Percentiles rank a stretch among this genome's conserved stretches.
Conservation (phyloP, 2,329 filamentous ascomycete species). For the Ilyonectria sp. region DNA sequence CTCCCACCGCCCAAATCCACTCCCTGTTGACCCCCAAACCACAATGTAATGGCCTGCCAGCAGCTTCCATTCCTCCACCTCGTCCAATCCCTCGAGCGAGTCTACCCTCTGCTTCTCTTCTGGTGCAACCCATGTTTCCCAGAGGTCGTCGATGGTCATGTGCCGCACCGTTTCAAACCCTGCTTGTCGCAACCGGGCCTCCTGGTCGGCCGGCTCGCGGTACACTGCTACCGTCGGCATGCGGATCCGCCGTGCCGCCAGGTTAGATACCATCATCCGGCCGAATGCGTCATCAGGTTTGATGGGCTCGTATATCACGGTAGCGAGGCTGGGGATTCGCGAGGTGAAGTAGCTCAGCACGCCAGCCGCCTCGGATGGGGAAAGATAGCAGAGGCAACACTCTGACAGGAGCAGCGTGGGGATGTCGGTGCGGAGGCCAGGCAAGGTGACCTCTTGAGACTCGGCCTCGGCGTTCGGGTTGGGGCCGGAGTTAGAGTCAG, state of each 20-base stretch:
- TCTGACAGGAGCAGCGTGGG: slow-evolving; percentile 93
- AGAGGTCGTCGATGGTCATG: slow-evolving; percentile 72
- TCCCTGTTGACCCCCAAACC: slow-evolving; percentile 83
- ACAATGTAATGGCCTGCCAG: slow-evolving; percentile 92
- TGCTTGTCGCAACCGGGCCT: slow-evolving; percentile 73
- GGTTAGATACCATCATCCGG: slow-evolving; percentile 91
- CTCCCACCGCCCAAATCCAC: slow-evolving; percentile 41
- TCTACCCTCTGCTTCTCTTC: slow-evolving; percentile 86
- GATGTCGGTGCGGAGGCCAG: slow-evolving; percentile 67
- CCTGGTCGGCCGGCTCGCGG: slow-evolving; percentile 77
- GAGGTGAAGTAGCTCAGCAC: slow-evolving; percentile 77
- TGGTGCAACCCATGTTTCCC: slow-evolving; percentile 79
- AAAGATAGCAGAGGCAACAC: slow-evolving; percentile 94
- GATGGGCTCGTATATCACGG: slow-evolving; percentile 92
- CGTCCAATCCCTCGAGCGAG: slow-evolving; percentile 88
- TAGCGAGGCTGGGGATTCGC: slow-evolving; percentile 63
- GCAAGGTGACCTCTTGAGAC: slow-evolving; percentile 35
- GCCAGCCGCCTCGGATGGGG: slow-evolving; percentile 72
- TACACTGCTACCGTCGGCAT: slow-evolving; percentile 88
- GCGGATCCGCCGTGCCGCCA: slow-evolving; percentile 84
- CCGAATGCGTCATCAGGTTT: slow-evolving; percentile 89
- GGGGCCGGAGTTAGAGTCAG: neutral
- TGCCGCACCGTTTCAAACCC: slow-evolving; percentile 71
- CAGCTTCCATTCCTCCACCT: slow-evolving; percentile 94
- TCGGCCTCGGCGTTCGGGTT: slow-evolving; percentile 10